A percentile compares a stretch with the other conserved stretches of the same genome.
Conservation (phyloP, 2,329 filamentous ascomycete genomes). For the Claviceps sp. region DNA sequence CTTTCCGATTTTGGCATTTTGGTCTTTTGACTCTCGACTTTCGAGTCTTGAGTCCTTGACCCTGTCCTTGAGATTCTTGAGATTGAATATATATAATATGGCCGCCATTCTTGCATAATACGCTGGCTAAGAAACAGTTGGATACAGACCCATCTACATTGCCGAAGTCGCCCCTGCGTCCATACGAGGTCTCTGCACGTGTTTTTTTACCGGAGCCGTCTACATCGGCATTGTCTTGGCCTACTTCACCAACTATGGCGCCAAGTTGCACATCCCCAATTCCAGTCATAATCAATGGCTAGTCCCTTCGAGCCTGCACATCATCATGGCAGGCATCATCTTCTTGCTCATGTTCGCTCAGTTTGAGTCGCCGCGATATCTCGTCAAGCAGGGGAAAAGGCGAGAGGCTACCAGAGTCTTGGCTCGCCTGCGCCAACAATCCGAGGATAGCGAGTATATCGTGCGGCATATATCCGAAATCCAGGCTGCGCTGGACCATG, state of each 20-base stretch:
- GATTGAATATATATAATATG: too few relatives aligned
- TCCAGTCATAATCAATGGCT: conserved; percentile 40
- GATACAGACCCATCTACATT: conserved; percentile 48
- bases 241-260: conserved; percentile 62
- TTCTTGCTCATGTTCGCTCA: conserved; percentile 56
- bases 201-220: conserved; percentile 38
- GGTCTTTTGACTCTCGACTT: not conserved
- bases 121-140: too few relatives aligned
- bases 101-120: too few relatives aligned
- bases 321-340: conserved; percentile 66
- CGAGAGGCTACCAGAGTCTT: conserved; percentile 46
- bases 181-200: conserved; percentile 60
- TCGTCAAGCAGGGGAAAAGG: conserved; percentile 49
- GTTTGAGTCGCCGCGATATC: conserved; percentile 56
- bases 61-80: too few relatives aligned
- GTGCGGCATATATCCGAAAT: conserved; percentile 50
- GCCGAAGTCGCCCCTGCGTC: conserved; percentile 58
- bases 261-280: conserved; percentile 33
- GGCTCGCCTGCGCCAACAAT: conserved; percentile 43
- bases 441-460: conserved; percentile 47
- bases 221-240: conserved; percentile 68
- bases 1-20: not conserved
- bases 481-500: conserved; percentile 50
- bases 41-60: too few relatives aligned
- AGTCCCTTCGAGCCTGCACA: conserved; percentile 59